Percentiles rank a stretch among this genome's conserved stretches.
Conservation (phyloP, 179 eudicot genomes). For the Silene coronaria region DNA sequence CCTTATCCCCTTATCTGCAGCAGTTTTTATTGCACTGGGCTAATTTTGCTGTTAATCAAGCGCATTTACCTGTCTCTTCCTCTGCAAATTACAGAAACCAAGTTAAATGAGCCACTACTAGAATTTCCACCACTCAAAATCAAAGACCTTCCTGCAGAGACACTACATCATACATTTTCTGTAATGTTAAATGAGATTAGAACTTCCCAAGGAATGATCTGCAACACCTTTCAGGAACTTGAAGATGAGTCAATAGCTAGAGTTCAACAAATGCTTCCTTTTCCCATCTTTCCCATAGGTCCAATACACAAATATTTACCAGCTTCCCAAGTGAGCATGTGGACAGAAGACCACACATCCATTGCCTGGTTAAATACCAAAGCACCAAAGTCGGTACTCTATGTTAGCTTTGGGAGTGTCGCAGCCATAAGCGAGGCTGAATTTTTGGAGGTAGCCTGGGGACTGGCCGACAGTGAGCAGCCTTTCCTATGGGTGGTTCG, state of each 20-base stretch:
- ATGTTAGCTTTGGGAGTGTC: slow-evolving; percentile 36
- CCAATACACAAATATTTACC: slow-evolving; percentile 26
- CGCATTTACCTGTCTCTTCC: background rate
- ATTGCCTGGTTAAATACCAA: slow-evolving; percentile 30
- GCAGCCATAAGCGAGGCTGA: slow-evolving; percentile 22
- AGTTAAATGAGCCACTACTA: slow-evolving; percentile 26
- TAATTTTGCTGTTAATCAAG: too few species aligned
- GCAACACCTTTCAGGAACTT: slow-evolving; percentile 32
- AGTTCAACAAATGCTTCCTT: slow-evolving; percentile 2
- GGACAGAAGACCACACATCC: slow-evolving; percentile 16
- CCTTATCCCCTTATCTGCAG: too few species aligned
- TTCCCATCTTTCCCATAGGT: slow-evolving; percentile 31
- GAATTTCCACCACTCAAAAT: slow-evolving; percentile 45
- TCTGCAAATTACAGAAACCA: slow-evolving; percentile 15
- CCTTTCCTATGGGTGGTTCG: slow-evolving; percentile 39
- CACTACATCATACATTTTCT: slow-evolving; percentile 5
- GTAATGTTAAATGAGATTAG: slow-evolving; percentile 29
- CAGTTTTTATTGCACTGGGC: too few species aligned
- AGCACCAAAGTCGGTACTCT: slow-evolving; percentile 30
- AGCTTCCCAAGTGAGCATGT: slow-evolving; percentile 17
- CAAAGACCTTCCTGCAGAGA: slow-evolving; percentile 37
- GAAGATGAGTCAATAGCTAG: slow-evolving; percentile 18
- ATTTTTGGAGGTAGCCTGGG: slow-evolving; percentile 31
- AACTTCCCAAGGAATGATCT: slow-evolving; percentile 37
- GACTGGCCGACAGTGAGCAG: slow-evolving; percentile 27